phyloP scores from a whole-genome alignment of 805 yeast genomes.

The Cyberlindnera maclurae region DNA sequence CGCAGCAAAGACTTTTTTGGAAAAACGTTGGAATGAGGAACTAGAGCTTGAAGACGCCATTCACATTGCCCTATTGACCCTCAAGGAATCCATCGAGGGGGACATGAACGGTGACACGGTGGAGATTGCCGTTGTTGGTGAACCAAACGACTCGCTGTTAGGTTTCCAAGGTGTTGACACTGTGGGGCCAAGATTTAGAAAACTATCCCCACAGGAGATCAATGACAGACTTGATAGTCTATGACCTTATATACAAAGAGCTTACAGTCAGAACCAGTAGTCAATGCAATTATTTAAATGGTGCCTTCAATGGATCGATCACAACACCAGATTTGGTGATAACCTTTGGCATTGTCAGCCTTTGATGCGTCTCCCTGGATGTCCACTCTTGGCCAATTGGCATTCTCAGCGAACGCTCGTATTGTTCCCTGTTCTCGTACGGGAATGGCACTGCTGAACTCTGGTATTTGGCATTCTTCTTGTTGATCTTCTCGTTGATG shows the following conservation, averaged over 20 bases:
- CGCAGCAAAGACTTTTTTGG: conserved; percentile 95
- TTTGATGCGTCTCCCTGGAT: conserved; percentile 78
- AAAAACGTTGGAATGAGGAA: conserved; percentile 97
- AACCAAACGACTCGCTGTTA: conserved; percentile 69
- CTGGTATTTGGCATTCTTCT: conserved; percentile 79
- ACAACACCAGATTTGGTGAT: conserved; percentile 82
- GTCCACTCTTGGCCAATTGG: conserved; percentile 99
- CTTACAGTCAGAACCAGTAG: neutral
- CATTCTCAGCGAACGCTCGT: conserved; percentile 87
- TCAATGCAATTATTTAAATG: conserved; percentile 43
- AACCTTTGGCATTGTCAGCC: conserved; percentile 81
- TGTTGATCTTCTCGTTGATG: conserved; percentile 79
- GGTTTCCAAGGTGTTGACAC: conserved; percentile 81
- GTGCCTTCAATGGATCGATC: conserved; percentile 85
- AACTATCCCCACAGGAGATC: conserved; percentile 82
- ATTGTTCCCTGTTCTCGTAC: conserved; percentile 87
- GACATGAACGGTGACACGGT: conserved; percentile 96
- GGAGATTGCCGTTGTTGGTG: conserved; percentile 84
- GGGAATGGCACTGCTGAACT: conserved; percentile 93
- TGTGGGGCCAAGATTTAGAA: conserved; percentile 86
- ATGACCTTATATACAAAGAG: conserved; percentile 26
- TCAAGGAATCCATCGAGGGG: conserved; percentile 96
- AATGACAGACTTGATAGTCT: conserved; percentile 92
- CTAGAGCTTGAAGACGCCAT: conserved; percentile 96
- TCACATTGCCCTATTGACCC: conserved; percentile 87